Percentiles rank a stretch among this genome's conserved stretches.
Evolutionary conservation across 352 stramenopile species (phyloP).

Genomic region (Phytophthora brassicae): DNA sequence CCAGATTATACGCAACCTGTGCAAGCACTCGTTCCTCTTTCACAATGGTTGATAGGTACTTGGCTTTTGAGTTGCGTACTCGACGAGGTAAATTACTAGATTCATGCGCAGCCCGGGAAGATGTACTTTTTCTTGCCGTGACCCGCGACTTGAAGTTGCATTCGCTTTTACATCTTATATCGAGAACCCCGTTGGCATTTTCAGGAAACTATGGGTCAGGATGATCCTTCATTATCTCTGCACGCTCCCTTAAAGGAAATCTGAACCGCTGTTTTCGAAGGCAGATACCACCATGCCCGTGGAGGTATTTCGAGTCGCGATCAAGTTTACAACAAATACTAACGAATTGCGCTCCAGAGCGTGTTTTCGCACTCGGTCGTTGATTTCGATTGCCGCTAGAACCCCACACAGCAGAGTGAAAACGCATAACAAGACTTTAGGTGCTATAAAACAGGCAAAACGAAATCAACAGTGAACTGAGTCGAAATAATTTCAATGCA

Average conservation of each 20-base stretch:
- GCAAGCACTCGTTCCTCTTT: not conserved
- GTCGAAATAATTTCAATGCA: too few species aligned
- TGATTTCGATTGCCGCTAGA: not conserved
- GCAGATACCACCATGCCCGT: not conserved
- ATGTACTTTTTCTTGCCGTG: too few species aligned
- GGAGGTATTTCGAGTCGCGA: not conserved
- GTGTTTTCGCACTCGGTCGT: not conserved
- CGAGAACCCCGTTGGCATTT: too few species aligned
- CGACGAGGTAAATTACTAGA: not conserved
- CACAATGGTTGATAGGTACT: not conserved
- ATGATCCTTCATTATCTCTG: not conserved
- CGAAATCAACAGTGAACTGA: too few species aligned
- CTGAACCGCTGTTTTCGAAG: not conserved
- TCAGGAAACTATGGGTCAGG: not conserved
- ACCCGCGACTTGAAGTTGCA: too few species aligned
- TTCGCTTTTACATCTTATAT: not conserved
- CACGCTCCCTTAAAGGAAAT: not conserved
- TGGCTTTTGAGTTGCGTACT: not conserved
- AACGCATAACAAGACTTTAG: not conserved
- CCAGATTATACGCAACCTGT: too few species aligned
- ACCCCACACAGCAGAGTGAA: not conserved
- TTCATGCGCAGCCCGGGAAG: not conserved
- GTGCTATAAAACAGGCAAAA: too few species aligned
- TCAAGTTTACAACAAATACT: not conserved
- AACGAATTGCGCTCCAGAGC: not conserved